These are phyloP conservation scores for Lecanicillium sp. DNA, from an alignment of 2,329 filamentous ascomycete genomes.

Conservation along the genomic window DNA sequence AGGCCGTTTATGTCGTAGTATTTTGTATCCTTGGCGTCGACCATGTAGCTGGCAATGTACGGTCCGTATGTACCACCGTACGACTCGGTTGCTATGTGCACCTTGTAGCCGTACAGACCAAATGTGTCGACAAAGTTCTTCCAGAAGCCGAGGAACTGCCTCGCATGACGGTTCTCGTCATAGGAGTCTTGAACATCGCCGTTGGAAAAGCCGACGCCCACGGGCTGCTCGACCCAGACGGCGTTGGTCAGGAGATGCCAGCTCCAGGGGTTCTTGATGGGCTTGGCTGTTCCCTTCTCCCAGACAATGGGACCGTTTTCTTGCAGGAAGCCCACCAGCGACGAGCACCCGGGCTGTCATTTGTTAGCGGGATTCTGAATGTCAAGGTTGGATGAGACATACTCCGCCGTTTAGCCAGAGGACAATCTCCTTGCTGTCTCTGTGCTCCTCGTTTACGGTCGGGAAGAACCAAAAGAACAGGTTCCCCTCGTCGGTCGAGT, in stretches of 20 bases:
- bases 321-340: slow-evolving; percentile 61
- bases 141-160: slow-evolving; percentile 65
- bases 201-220: slow-evolving; percentile 57
- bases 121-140: slow-evolving; percentile 67
- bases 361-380: not conserved
- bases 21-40: slow-evolving; percentile 54
- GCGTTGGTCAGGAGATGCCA: slow-evolving; percentile 69
- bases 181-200: slow-evolving; percentile 53
- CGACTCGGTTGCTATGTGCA: slow-evolving; percentile 40
- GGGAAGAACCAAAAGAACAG: slow-evolving; percentile 59
- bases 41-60: slow-evolving; percentile 64
- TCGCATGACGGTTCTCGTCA: slow-evolving; percentile 34
- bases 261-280: slow-evolving; percentile 56
- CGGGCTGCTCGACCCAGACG: slow-evolving; percentile 61
- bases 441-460: slow-evolving; percentile 42
- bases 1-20: slow-evolving; percentile 63
- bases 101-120: slow-evolving; percentile 52
- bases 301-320: slow-evolving; percentile 65
- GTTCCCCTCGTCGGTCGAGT: slow-evolving; percentile 39
- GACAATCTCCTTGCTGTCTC: slow-evolving; percentile 39
- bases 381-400: slow-evolving; percentile 15
- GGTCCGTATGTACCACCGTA: slow-evolving; percentile 61
- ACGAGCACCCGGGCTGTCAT: slow-evolving; percentile 47
- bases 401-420: slow-evolving; percentile 51
- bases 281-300: slow-evolving; percentile 59